A percentile compares a stretch with the other conserved stretches of the same genome.
phyloP scores from a whole-genome alignment of 2,329 filamentous ascomycete genomes.

The Teratosphaeria nubilosa region DNA sequence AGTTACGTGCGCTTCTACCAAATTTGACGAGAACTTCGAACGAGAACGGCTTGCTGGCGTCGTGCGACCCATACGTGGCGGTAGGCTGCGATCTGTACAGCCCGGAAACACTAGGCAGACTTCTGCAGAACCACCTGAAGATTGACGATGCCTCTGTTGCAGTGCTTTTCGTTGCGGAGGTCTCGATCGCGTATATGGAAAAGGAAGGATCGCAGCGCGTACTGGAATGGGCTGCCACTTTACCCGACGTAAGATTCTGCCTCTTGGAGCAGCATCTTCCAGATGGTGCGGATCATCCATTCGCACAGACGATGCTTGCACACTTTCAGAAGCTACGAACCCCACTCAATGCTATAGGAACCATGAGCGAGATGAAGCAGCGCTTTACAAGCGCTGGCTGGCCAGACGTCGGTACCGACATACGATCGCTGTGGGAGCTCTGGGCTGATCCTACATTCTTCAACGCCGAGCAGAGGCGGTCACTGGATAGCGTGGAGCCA shows the following conservation, averaged over 20 bases:
- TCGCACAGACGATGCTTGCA: slow-evolving; percentile 73
- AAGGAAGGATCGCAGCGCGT: slow-evolving; percentile 60
- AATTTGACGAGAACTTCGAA: slow-evolving; percentile 27
- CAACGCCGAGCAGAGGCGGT: slow-evolving; percentile 45
- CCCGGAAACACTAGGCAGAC: slow-evolving; percentile 48
- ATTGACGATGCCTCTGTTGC: slow-evolving; percentile 48
- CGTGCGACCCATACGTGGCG: slow-evolving; percentile 63
- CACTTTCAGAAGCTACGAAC: slow-evolving; percentile 77
- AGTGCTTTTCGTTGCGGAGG: slow-evolving; percentile 70
- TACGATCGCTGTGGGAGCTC: slow-evolving; percentile 68
- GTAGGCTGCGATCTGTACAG: slow-evolving; percentile 73
- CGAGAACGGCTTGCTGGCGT: slow-evolving; percentile 44
- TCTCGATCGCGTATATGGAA: slow-evolving; percentile 86
- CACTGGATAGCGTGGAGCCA: slow-evolving; percentile 61
- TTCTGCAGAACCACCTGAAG: slow-evolving; percentile 50
- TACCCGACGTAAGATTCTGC: slow-evolving; percentile 69
- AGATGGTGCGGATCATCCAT: slow-evolving; percentile 66
- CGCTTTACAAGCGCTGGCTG: slow-evolving; percentile 66
- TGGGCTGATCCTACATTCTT: slow-evolving; percentile 67
- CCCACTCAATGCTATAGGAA: slow-evolving; percentile 61
- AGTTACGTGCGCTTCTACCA: slow-evolving; percentile 44
- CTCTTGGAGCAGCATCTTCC: slow-evolving; percentile 80
- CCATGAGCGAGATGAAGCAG: slow-evolving; percentile 51
- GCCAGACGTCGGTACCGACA: slow-evolving; percentile 41
- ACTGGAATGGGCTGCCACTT: slow-evolving; percentile 64